Evolutionary conservation across 352 stramenopile species (phyloP).

Genomic region (Albugo laibachii): DNA sequence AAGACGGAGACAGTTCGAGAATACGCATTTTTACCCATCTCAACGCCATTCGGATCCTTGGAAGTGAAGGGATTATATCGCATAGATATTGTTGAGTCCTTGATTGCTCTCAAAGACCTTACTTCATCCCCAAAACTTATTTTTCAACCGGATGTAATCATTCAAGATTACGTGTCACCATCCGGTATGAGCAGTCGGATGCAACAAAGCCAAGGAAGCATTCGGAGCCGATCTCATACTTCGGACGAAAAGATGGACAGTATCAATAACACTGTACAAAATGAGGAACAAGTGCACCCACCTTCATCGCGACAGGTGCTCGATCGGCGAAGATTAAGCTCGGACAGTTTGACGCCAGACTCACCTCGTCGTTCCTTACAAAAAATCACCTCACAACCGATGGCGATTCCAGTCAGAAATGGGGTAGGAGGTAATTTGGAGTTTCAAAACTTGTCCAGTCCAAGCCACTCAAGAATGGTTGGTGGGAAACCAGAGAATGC

Average conservation of each 20-base stretch:
- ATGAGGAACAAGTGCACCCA: neutral
- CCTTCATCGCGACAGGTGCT: conserved; percentile 1
- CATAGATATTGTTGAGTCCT: conserved; percentile 21
- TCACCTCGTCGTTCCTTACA: neutral
- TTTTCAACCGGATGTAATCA: conserved; percentile 65
- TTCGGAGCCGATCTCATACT: neutral
- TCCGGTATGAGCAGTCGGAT: conserved; percentile 8
- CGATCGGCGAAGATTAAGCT: neutral
- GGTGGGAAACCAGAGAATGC: neutral
- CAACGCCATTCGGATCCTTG: conserved; percentile 51
- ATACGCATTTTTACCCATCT: conserved; percentile 62
- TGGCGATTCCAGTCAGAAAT: conserved; percentile 32
- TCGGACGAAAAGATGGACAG: neutral
- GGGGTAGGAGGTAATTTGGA: neutral
- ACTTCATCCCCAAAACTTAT: conserved; percentile 9
- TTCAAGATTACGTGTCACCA: conserved; percentile 64
- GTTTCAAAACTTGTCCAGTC: neutral
- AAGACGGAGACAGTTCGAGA: conserved; percentile 12
- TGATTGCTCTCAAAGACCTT: neutral
- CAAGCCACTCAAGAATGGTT: neutral
- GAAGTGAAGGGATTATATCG: conserved; percentile 50
- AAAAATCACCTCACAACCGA: conserved; percentile 45
- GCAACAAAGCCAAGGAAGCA: neutral
- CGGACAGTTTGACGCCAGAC: neutral
- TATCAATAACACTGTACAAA: neutral